phyloP scores from a whole-genome alignment of 805 yeast genomes.

The Zygosaccharomyces bailii region DNA sequence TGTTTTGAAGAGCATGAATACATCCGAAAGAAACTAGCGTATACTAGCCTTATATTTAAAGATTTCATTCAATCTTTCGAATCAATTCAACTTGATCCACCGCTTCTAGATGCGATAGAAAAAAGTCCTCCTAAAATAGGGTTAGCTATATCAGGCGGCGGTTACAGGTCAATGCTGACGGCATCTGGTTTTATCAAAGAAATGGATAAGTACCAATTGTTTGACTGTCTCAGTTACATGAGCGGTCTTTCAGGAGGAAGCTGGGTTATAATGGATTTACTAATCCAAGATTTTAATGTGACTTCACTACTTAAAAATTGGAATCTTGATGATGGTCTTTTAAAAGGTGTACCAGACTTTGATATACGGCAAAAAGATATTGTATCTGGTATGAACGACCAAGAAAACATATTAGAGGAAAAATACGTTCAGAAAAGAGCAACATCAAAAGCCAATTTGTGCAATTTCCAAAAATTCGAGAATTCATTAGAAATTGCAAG shows the following conservation, averaged over 20 bases:
- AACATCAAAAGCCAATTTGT: neutral
- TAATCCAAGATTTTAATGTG: constrained; percentile 39
- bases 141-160: constrained; percentile 39
- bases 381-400: constrained; percentile 17
- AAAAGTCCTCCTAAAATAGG: constrained; percentile 34
- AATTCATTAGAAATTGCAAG: constrained; percentile 18
- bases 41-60: constrained; percentile 33
- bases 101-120: constrained; percentile 22
- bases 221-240: constrained; percentile 54
- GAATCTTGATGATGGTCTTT: constrained; percentile 46
- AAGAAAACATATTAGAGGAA: neutral
- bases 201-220: constrained; percentile 40
- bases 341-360: constrained; percentile 57
- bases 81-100: constrained; percentile 37
- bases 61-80: constrained; percentile 33
- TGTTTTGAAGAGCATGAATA: constrained; percentile 21
- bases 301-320: constrained; percentile 36
- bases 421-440: neutral
- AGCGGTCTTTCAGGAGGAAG: constrained; percentile 72
- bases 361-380: constrained; percentile 36
- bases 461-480: constrained; percentile 24
- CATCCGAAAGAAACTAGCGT: constrained; percentile 28
- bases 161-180: constrained; percentile 37
- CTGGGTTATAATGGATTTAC: constrained; percentile 57
- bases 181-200: constrained; percentile 34